These are phyloP conservation scores for Talaromyces wortmannii DNA, from an alignment of 495 filamentous ascomycete genomes.

Conservation along the genomic window DNA sequence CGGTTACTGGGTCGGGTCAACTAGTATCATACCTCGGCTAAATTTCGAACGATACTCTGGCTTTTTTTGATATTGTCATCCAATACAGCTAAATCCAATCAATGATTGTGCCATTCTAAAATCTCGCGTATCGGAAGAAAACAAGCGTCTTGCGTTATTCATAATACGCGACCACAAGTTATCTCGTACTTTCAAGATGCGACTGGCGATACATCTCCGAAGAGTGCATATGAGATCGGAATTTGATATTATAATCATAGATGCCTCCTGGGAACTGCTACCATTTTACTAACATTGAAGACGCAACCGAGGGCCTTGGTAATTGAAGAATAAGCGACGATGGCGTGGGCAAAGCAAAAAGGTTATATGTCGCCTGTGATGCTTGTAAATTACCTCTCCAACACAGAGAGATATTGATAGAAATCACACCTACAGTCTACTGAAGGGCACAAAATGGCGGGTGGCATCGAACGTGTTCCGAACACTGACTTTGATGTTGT, in stretches of 20 bases:
- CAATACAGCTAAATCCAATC: background rate
- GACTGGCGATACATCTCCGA: background rate
- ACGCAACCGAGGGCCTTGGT: background rate
- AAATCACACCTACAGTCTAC: background rate
- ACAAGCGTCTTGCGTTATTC: background rate
- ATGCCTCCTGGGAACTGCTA: background rate
- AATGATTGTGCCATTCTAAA: background rate
- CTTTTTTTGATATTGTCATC: background rate
- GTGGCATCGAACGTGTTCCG: background rate
- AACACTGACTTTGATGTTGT: conserved; percentile 40
- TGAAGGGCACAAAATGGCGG: background rate
- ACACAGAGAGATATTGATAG: background rate
- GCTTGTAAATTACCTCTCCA: background rate
- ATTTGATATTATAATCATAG: background rate
- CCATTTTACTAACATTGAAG: background rate
- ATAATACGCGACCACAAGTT: background rate
- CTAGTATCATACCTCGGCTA: no score
- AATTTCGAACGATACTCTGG: background rate
- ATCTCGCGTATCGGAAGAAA: background rate
- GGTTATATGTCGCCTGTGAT: background rate
- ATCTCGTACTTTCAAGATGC: no score
- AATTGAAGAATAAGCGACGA: background rate
- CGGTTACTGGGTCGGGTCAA: no score
- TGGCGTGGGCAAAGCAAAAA: background rate
- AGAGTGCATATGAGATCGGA: background rate